phyloP scores from a whole-genome alignment of 176 grass and related monocot species.

The Triticum urartu region DNA sequence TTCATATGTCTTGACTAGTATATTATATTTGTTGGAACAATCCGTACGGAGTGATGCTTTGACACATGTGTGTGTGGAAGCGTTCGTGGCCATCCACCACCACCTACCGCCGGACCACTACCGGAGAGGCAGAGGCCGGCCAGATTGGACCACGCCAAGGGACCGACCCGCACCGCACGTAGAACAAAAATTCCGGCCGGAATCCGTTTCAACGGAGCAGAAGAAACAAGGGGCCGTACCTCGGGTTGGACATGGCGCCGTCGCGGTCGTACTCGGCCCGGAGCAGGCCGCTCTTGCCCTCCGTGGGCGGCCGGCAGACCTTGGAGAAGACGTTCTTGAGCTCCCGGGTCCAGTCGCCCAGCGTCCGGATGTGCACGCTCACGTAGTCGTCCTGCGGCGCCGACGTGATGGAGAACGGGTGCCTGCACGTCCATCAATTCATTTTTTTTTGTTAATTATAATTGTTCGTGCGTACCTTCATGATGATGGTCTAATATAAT shows the following conservation, averaged over 20 bases:
- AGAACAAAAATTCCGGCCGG: background rate
- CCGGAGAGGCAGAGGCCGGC: background rate
- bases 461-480: background rate
- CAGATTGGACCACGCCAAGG: background rate
- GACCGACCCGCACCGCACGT: no score
- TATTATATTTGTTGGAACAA: no score
- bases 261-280: conserved; percentile 69
- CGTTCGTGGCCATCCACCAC: no score
- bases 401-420: conserved; percentile 93
- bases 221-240: conserved; percentile 9
- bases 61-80: no score
- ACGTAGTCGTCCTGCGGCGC: conserved; percentile 76
- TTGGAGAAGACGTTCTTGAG: conserved; percentile 79
- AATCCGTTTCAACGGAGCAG: background rate
- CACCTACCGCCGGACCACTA: no score
- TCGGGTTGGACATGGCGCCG: conserved; percentile 39
- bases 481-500: no score
- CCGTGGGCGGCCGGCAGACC: conserved; percentile 73
- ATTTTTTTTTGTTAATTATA: no score
- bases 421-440: conserved; percentile 34
- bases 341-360: conserved; percentile 88
- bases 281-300: conserved; percentile 80
- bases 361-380: conserved; percentile 80
- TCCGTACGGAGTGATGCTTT: no score
- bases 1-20: background rate